Conservation (phyloP, 2,329 filamentous ascomycete genomes). For the Ophioceras dolichostomum region DNA sequence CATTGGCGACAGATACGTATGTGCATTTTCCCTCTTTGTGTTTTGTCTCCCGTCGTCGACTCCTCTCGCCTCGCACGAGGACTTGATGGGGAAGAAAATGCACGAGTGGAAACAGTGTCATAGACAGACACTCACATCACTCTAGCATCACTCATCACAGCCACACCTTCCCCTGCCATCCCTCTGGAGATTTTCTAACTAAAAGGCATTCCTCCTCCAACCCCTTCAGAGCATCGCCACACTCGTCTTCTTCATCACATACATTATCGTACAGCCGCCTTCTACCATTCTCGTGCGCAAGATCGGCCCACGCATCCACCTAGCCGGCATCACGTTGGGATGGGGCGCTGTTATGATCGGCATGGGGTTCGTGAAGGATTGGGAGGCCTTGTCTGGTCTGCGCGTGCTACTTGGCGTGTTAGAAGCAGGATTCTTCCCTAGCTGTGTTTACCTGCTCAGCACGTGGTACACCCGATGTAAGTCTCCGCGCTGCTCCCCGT, state of each 20-base stretch:
- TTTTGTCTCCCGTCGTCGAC: conserved; percentile 1
- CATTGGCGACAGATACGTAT: conserved; percentile 31
- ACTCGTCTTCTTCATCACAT: conserved; percentile 63
- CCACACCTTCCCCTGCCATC: not conserved
- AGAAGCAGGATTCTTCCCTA: conserved; percentile 62
- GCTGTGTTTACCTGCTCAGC: conserved; percentile 58
- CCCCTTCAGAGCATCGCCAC: conserved; percentile 45
- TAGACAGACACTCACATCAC: too few relatives aligned
- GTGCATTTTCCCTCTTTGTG: conserved; percentile 7
- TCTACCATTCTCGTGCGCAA: conserved; percentile 58
- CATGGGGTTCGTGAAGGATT: conserved; percentile 49
- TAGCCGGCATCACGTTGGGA: conserved; percentile 38
- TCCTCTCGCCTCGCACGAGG: too few relatives aligned
- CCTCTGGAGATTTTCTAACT: too few relatives aligned
- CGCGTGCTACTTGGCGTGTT: conserved; percentile 49
- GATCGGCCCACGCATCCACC: conserved; percentile 47
- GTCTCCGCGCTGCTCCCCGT: conserved; percentile 12
- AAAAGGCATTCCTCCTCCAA: not conserved
- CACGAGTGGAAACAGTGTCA: too few relatives aligned
- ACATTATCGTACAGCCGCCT: conserved; percentile 59
- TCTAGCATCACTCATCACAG: not conserved
- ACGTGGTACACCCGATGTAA: conserved; percentile 60
- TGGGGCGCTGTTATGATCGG: conserved; percentile 54
- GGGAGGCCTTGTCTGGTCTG: conserved; percentile 37
- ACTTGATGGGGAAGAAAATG: too few relatives aligned